phyloP scores from a whole-genome alignment of 169 alveolate species.

The Eimeria sp. region DNA sequence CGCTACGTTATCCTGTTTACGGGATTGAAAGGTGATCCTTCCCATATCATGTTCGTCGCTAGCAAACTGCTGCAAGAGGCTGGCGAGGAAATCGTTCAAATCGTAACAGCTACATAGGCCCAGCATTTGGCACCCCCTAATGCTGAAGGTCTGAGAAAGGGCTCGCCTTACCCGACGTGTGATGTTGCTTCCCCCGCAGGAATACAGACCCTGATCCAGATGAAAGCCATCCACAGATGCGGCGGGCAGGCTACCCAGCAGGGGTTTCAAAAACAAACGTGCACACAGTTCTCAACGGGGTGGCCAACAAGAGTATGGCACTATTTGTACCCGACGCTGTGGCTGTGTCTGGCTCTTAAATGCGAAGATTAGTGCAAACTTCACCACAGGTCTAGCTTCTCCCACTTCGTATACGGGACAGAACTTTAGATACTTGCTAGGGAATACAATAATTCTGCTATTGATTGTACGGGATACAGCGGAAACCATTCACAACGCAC shows the following conservation, averaged over 20 bases:
- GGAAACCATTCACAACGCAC: neutral
- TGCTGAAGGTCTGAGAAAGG: constrained; percentile 80
- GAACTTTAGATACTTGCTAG: neutral
- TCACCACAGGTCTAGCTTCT: neutral
- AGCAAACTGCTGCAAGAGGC: constrained; percentile 83
- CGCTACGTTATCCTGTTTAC: neutral
- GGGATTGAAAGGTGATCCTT: constrained; percentile 1
- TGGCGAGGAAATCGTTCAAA: constrained; percentile 86
- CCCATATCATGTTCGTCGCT: constrained; percentile 64
- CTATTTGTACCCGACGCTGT: neutral
- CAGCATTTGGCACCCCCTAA: constrained; percentile 85
- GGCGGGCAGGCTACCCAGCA: neutral
- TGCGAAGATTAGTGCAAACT: neutral
- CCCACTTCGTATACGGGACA: neutral
- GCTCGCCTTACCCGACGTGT: constrained; percentile 81
- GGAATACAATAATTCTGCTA: no score
- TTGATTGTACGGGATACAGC: no score
- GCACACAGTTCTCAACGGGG: neutral
- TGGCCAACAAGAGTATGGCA: neutral
- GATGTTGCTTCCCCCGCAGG: constrained; percentile 87
- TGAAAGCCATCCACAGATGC: neutral
- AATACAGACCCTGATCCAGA: constrained; percentile 70
- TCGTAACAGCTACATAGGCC: constrained; percentile 88
- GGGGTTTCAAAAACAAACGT: neutral
- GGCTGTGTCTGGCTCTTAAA: neutral